Evolutionary conservation across 345 rosid species (phyloP).

Genomic region (Draba incana): DNA sequence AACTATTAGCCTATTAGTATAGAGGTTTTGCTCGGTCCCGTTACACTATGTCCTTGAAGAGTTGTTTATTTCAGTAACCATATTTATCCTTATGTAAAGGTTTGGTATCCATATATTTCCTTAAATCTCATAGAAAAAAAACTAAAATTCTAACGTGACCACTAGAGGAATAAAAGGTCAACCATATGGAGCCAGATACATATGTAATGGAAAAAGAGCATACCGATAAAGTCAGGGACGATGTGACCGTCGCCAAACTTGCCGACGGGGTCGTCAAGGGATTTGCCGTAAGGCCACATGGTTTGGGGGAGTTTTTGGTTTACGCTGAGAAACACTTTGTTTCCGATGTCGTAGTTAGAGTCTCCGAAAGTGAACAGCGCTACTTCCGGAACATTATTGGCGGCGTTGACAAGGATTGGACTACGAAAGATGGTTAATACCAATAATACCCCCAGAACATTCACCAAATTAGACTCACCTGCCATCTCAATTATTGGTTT

Average conservation of each 20-base stretch:
- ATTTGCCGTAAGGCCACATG: constrained; percentile 46
- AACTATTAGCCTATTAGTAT: too few relatives aligned
- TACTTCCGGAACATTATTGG: constrained; percentile 13
- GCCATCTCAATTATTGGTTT: constrained; percentile 17
- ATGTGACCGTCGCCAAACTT: constrained; percentile 44
- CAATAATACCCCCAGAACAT: constrained; percentile 13
- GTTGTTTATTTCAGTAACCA: too few relatives aligned
- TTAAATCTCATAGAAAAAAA: too few relatives aligned
- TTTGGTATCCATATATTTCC: too few relatives aligned
- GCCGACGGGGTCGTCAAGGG: constrained; percentile 41
- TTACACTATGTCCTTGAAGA: too few relatives aligned
- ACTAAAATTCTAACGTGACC: too few relatives aligned
- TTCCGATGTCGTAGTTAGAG: constrained; percentile 37
- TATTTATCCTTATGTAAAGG: too few relatives aligned
- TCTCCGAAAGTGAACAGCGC: constrained; percentile 40
- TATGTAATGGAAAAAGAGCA: background rate
- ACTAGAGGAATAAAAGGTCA: too few relatives aligned
- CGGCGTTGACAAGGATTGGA: constrained; percentile 29
- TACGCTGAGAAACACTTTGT: constrained; percentile 21
- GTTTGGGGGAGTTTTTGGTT: background rate
- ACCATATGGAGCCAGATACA: too few relatives aligned
- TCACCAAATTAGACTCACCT: constrained; percentile 5
- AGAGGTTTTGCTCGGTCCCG: too few relatives aligned
- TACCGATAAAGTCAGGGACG: constrained; percentile 48
- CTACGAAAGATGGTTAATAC: constrained; percentile 1